Percentiles rank a stretch among this genome's conserved stretches.
These are phyloP conservation scores for Terfezia claveryi DNA, from an alignment of 495 filamentous ascomycete species.

Conservation along the genomic window DNA sequence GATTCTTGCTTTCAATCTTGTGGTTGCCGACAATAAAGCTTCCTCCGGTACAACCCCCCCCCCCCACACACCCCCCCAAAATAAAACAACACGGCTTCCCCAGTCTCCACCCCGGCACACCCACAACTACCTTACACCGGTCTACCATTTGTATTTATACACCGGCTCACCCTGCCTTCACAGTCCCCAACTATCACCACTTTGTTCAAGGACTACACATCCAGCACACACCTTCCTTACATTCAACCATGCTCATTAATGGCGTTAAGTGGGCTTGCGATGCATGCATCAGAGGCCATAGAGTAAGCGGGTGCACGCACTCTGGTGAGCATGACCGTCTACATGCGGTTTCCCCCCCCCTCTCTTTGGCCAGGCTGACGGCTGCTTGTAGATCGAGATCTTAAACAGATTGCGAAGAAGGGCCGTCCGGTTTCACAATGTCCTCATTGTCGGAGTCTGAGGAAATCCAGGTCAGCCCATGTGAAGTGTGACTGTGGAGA, in stretches of 20 bases:
- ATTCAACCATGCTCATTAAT: constrained; percentile 19
- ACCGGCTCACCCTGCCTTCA: neutral
- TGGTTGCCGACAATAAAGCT: neutral
- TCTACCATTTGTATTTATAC: no score
- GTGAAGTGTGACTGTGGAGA: constrained; percentile 95
- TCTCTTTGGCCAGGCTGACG: constrained; percentile 1
- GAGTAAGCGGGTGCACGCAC: constrained; percentile 87
- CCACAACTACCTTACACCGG: no score
- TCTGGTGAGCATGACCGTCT: constrained; percentile 37
- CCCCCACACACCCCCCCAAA: neutral
- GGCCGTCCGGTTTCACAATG: constrained; percentile 97
- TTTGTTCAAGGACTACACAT: constrained; percentile 1
- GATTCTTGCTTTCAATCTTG: no score
- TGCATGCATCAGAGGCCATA: constrained; percentile 81
- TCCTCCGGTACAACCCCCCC: neutral
- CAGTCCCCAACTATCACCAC: neutral
- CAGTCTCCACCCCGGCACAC: no score
- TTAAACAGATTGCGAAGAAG: constrained; percentile 95
- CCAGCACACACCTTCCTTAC: constrained; percentile 11
- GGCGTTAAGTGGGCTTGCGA: constrained; percentile 37
- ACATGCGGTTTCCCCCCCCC: constrained; percentile 7
- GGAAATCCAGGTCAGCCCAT: constrained; percentile 91
- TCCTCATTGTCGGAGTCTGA: constrained; percentile 83
- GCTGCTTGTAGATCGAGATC: constrained; percentile 50
- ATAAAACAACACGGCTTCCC: neutral